A percentile compares a stretch with the other conserved stretches of the same genome.
phyloP scores from a whole-genome alignment of 108 stramenopile genomes.

The Skeletonema costatum region DNA sequence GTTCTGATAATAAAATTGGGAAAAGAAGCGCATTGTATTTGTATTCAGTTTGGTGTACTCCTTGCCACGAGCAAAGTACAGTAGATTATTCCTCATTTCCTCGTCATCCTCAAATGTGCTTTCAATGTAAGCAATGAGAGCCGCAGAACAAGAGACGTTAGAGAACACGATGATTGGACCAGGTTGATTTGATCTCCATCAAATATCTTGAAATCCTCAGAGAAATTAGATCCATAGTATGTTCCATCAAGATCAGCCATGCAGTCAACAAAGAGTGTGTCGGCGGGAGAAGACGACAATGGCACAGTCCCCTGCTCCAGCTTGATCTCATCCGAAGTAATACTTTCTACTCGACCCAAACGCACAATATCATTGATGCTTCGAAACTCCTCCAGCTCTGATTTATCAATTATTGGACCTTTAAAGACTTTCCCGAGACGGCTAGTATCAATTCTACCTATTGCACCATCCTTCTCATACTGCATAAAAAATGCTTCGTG shows the following conservation, averaged over 20 bases:
- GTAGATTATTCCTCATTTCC: conserved; percentile 6
- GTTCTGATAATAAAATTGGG: background rate
- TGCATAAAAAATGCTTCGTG: background rate
- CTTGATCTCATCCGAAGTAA: conserved; percentile 3
- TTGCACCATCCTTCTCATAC: conserved; percentile 3
- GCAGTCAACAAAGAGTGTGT: conserved; percentile 15
- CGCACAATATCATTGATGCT: conserved; percentile 11
- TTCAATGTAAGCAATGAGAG: conserved; percentile 11
- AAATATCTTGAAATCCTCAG: background rate
- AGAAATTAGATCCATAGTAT: background rate
- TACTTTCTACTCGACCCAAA: background rate
- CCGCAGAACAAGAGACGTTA: conserved; percentile 5
- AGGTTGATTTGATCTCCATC: conserved; percentile 2
- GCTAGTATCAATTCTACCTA: conserved; percentile 13
- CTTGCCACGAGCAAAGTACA: background rate
- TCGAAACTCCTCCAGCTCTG: background rate
- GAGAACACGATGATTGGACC: background rate
- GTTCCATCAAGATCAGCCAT: conserved; percentile 8
- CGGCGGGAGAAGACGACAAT: conserved; percentile 1
- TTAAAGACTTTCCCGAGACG: conserved; percentile 1
- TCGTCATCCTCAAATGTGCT: conserved; percentile 5
- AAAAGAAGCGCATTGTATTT: background rate
- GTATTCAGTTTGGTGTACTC: background rate
- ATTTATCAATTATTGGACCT: conserved; percentile 8
- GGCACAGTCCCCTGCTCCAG: conserved; percentile 6